Percentiles rank a stretch among this genome's conserved stretches.
phyloP scores from a whole-genome alignment of 768 basidiomycete species.

The Hysterangium stoloniferum region DNA sequence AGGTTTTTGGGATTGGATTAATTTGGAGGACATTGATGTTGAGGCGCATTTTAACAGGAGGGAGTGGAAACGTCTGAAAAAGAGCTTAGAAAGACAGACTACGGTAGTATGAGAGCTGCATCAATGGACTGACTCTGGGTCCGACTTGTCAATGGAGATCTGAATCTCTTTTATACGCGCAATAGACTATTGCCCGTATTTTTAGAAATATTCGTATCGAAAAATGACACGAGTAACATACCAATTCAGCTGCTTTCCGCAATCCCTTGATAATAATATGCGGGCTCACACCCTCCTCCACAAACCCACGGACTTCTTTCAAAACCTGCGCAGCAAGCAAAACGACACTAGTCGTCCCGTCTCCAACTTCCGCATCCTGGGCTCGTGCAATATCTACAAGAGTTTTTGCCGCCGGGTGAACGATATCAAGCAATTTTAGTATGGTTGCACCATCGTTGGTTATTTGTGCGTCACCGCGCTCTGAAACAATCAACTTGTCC shows the following conservation, averaged over 20 bases:
- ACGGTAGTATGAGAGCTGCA: not conserved
- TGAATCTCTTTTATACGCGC: conserved; percentile 86
- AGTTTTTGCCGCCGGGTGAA: conserved; percentile 97
- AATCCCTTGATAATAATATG: conserved; percentile 98
- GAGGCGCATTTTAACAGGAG: conserved; percentile 94
- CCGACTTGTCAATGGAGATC: conserved; percentile 79
- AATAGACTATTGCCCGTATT: conserved; percentile 49
- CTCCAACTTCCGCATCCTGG: conserved; percentile 97
- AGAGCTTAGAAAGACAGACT: not conserved
- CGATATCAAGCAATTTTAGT: conserved; percentile 92
- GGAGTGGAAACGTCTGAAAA: conserved; percentile 76
- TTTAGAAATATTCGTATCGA: not conserved
- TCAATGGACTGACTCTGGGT: conserved; percentile 73
- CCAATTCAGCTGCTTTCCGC: conserved; percentile 78
- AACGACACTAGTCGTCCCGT: conserved; percentile 96
- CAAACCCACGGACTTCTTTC: conserved; percentile 83
- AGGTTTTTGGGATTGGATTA: conserved; percentile 97
- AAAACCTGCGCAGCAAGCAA: conserved; percentile 89
- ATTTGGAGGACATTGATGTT: conserved; percentile 99
- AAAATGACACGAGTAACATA: conserved; percentile 30
- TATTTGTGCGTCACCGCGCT: conserved; percentile 93
- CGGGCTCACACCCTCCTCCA: conserved; percentile 96
- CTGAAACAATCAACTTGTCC: conserved; percentile 96
- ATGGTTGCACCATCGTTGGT: conserved; percentile 99
- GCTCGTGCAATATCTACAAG: conserved; percentile 97